Evolutionary conservation across 2,329 filamentous ascomycete genomes (phyloP).

Genomic region (Neoarthrinium moseri): DNA sequence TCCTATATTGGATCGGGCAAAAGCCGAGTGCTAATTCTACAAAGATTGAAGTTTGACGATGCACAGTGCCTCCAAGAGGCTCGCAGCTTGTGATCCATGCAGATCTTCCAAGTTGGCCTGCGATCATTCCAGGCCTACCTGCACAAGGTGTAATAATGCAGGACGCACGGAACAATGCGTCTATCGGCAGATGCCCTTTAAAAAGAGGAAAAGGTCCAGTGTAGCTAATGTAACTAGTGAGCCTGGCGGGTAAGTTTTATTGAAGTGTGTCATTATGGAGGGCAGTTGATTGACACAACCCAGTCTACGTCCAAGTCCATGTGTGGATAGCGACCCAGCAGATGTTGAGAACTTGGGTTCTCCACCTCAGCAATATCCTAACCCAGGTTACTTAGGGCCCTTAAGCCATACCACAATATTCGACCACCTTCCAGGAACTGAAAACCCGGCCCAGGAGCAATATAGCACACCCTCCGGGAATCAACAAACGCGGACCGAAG

Average conservation of each 20-base stretch:
- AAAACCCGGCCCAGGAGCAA: conserved; percentile 3
- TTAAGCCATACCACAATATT: conserved; percentile 18
- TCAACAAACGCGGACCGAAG: background rate
- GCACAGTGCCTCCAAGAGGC: no score
- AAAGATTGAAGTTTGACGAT: no score
- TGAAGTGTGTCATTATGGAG: background rate
- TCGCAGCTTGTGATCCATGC: conserved; percentile 26
- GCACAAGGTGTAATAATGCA: conserved; percentile 20
- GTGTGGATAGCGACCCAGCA: background rate
- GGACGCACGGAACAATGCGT: conserved; percentile 13
- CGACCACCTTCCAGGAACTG: conserved; percentile 9
- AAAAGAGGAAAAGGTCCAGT: background rate
- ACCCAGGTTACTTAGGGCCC: conserved; percentile 21
- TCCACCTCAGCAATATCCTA: conserved; percentile 14
- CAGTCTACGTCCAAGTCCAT: background rate
- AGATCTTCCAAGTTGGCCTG: conserved; percentile 23
- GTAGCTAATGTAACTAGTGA: background rate
- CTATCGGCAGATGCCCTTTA: conserved; percentile 16
- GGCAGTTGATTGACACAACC: background rate
- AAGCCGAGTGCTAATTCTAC: no score
- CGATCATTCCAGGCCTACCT: conserved; percentile 24
- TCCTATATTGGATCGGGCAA: no score
- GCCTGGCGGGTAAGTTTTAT: background rate
- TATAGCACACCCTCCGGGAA: background rate
- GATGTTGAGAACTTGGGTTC: background rate